Evolutionary conservation across 495 filamentous ascomycete species (phyloP), one percentile per base, ranked within the genome.

Genomic region (Annulohypoxylon nitens): DNA sequence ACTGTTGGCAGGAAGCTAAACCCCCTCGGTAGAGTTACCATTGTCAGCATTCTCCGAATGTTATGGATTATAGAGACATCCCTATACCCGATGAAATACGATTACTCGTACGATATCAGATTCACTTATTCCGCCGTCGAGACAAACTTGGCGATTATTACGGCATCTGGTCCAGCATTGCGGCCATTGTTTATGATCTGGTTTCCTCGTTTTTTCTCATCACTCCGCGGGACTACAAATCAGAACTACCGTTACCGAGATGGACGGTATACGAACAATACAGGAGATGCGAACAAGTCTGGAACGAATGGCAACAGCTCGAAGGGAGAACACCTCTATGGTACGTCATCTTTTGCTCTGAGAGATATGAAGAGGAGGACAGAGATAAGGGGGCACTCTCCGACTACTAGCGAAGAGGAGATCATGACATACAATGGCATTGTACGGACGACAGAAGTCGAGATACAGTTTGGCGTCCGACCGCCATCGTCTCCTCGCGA

Each of bases 121-220:
- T 87, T 87, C 73, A 79, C 82, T 48, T 85, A 81, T 26, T 87
- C 85, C 0, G 86, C 80, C 45, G 80, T 89, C 23, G 87, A 88
- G 75, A 84, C 83, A 4, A 88, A 88, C 75, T 77, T 88, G 6
- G 87, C 86, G 3, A 78, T 88, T 54, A 82, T 88, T 26, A 85
- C 86, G 10, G 86, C 86, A 10, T 88, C 81, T 10, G 81, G 78
- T 0, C 83, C 83, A 0, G 82, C 83, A 0, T 60, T 85, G 12
- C 70, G 81, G n/a, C 81, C 82, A 3, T 75, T 86, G 33, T 77
- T 84, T 61, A 79, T 80, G 51, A 78, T 80, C 20, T 84, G 82
- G 80, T 82, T 84, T 57, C 78, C 81, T 16, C 75, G 76, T 10
- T 73, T 79, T 18, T 78, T 82, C 67, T 60, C 71, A 2, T 75